These are phyloP conservation scores for Hydrangea macrophylla DNA, from an alignment of 148 eudicot species.

Conservation along the genomic window DNA sequence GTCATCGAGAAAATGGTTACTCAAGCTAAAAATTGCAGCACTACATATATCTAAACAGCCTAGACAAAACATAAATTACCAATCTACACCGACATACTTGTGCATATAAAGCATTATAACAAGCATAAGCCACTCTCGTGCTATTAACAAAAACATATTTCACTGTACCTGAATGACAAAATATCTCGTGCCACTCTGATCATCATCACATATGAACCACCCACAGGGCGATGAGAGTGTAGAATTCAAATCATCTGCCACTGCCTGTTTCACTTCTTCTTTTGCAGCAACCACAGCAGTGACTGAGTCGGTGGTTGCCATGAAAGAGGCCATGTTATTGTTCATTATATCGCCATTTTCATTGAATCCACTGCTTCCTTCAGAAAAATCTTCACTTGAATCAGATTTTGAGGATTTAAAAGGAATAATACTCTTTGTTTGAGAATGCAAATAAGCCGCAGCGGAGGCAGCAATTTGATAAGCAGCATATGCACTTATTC, in stretches of 20 bases:
- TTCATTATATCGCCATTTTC: slow-evolving; percentile 28
- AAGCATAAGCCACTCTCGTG: not conserved
- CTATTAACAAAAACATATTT: not conserved
- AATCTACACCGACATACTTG: not conserved
- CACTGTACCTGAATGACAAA: slow-evolving; percentile 79
- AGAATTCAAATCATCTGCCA: slow-evolving; percentile 90
- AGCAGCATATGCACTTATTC: slow-evolving; percentile 60
- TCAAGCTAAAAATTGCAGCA: not conserved
- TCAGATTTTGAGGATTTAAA: slow-evolving; percentile 46
- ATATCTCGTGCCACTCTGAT: slow-evolving; percentile 66
- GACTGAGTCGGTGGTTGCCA: slow-evolving; percentile 87
- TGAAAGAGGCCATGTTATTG: slow-evolving; percentile 69
- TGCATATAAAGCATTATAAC: not conserved
- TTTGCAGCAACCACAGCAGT: slow-evolving; percentile 96
- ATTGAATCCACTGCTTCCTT: slow-evolving; percentile 11
- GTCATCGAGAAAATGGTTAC: not conserved
- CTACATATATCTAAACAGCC: not conserved
- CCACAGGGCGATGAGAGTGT: slow-evolving; percentile 77
- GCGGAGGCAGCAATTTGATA: slow-evolving; percentile 85
- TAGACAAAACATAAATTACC: not conserved
- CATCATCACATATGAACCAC: slow-evolving; percentile 95
- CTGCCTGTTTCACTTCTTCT: slow-evolving; percentile 97
- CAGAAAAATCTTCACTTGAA: slow-evolving; percentile 12
- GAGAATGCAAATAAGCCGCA: slow-evolving; percentile 84
- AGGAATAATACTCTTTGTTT: slow-evolving; percentile 55